A percentile compares a stretch with the other conserved stretches of the same genome.
Conservation (phyloP, 768 basidiomycete genomes). For the Multifurca ochricompacta region DNA sequence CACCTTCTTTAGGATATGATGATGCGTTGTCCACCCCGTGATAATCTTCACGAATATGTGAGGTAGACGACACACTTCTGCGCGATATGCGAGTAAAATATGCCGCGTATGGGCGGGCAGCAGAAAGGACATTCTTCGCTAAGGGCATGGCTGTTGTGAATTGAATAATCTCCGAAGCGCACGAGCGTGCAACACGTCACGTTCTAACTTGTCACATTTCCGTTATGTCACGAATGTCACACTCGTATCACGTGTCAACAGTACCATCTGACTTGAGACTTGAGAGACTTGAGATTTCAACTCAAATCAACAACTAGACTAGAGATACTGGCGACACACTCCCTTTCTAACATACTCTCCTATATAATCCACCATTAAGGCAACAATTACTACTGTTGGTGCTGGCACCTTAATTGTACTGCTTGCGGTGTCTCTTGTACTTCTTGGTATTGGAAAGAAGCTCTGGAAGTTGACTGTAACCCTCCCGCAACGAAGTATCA, state of each 20-base stretch:
- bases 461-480: neutral
- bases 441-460: slow-evolving; percentile 5
- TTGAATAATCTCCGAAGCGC: no score
- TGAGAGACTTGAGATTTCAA: neutral
- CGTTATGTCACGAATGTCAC: neutral
- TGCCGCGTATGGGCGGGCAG: slow-evolving; percentile 5
- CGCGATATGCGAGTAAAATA: slow-evolving; percentile 18
- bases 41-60: slow-evolving; percentile 29
- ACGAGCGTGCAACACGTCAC: no score
- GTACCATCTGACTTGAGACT: no score
- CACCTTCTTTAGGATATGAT: slow-evolving; percentile 56
- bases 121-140: slow-evolving; percentile 9
- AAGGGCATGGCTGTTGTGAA: slow-evolving; percentile 18
- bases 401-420: slow-evolving; percentile 16
- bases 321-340: neutral
- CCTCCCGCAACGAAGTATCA: neutral
- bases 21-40: slow-evolving; percentile 37
- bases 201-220: neutral
- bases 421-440: neutral
- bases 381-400: slow-evolving; percentile 4
- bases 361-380: slow-evolving; percentile 8
- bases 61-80: slow-evolving; percentile 23
- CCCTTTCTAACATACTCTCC: neutral
- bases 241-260: neutral
- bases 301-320: neutral